Percentiles rank a stretch among this genome's conserved stretches.
Evolutionary conservation across 768 basidiomycete species (phyloP).

Genomic region (Atractiella rhizophila): DNA sequence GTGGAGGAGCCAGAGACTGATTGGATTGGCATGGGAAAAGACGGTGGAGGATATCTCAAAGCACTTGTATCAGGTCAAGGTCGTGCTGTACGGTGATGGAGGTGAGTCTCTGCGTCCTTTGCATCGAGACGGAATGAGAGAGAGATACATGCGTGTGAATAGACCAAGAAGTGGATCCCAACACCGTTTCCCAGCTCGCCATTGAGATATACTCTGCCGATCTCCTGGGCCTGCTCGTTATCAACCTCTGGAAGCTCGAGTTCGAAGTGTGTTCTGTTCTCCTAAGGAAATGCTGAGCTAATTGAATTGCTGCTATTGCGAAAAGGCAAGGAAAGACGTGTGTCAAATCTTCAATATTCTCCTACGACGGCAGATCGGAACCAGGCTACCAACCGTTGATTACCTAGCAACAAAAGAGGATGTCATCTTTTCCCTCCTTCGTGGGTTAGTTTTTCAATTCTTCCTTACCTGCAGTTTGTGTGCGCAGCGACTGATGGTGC

Average conservation of each 20-base stretch:
- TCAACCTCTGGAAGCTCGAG: conserved; percentile 62
- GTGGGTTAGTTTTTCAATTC: conserved; percentile 25
- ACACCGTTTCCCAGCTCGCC: conserved; percentile 74
- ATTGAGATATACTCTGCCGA: conserved; percentile 88
- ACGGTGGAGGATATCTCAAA: conserved; percentile 71
- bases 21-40: conserved; percentile 23
- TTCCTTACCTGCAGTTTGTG: neutral
- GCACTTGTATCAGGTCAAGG: conserved; percentile 71
- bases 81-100: conserved; percentile 61
- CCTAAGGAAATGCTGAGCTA: neutral
- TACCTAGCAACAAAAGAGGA: conserved; percentile 50
- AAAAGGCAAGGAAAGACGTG: conserved; percentile 27
- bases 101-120: conserved; percentile 28
- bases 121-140: neutral
- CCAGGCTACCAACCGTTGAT: conserved; percentile 86
- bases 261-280: conserved; percentile 45
- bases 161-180: conserved; percentile 47
- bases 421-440: conserved; percentile 56
- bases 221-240: conserved; percentile 52
- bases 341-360: conserved; percentile 27
- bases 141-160: neutral
- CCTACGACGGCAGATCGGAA: conserved; percentile 57
- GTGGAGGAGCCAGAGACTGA: neutral
- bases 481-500: neutral
- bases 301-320: neutral